Evolutionary conservation across 768 basidiomycete species (phyloP), one percentile per base, ranked within the genome.

Genomic region (Lentinula lateritia): DNA sequence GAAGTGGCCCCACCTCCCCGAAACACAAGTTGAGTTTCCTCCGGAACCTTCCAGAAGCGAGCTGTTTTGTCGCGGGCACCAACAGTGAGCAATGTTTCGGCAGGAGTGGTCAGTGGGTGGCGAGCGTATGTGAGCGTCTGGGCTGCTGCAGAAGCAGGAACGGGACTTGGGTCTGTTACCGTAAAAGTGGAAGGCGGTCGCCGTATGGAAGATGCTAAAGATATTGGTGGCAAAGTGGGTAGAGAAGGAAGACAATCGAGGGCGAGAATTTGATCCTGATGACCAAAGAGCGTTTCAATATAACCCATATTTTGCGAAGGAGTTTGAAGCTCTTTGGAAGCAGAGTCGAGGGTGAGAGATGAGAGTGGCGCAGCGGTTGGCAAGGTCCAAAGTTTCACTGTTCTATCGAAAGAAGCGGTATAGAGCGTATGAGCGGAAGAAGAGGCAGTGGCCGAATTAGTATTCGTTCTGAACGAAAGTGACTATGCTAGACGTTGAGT

Each of bases 271-370:
- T 85, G 83, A 68, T 98, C 95, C 75, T 98, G 96, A 70, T 99
- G 97, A 1, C 97, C 97, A 70, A 96, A 99, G 4, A 98, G 78
- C 7, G 96, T 98, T 72, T 99, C 96, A 60, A 98, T 89, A 68
- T 95, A 94, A 9, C 93, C 94, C 81, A 96, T 84, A 5, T 92
- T 91, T 9, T 82, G 79, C 12, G 80, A 83, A 2, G 76, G 81
- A 50, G 82, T 76, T 71, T 90, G 95, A 72, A 89, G 95, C 2
- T 96, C 78, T 72, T 96, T 96, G 61, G 96, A 69, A 0, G 94
- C 93, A 12, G 95, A 89, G 71, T 98, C 92, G 70, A 87, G 85
- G n/a, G 93, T 89, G 42, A 83, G 84, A n/a, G 88, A 83, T 73
- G 90, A 90, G 35, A 95, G 74, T 71, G 58, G 45, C n/a, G 34